Base-by-base conservation (phyloP, 1,139 yeast species). In the Candida sojae region DNA sequence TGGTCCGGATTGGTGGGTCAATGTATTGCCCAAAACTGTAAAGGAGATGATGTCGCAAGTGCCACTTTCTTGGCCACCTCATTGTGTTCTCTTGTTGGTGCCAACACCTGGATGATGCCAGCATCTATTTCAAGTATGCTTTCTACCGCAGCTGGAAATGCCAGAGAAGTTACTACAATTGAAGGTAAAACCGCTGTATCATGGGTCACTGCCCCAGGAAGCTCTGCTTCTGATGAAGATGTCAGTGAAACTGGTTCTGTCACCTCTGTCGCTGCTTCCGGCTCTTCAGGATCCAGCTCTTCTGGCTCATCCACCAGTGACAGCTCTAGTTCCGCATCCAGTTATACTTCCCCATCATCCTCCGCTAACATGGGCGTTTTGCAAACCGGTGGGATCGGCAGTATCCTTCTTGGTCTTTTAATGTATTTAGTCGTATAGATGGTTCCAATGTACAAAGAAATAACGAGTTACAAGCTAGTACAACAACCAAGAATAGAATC, bases 51-150 rank as follows among this genome's bases (percentile, higher is more conserved):
- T 42, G 75, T 77, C 37, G 61, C 49, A 10, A 33, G 52, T 23
- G 77, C 77, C 45, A 73, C 80, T 23, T 56, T 66, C 26, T 60
- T 70, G 51, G 81, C 79, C 31, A 57, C 58, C 10, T 71, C 79
- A 5, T 48, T 73, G 43, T 77, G 82, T 57, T 55, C 64, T 40
- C 53, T 55, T 17, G 80, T 70, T 30, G 81, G 81, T 45, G 82
- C 75, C 25, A 65, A 65, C 45, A 61, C 52, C 46, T 75, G 79
- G 79, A 66, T 70, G 66, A 65, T 75, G 47, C 64, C 59, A 39
- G 58, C 61, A n/a, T 61, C 76, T 8, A 64, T 71, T 34, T 64
- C 71, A 4, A 51, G 66, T 12, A 67, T 55, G 6, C 58, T 75
- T 39, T 58, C 60, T 6, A 45, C 73, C 39, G 78, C 76, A 37